These are phyloP conservation scores for Salix udensis DNA, from an alignment of 345 rosid species.

Conservation along the genomic window DNA sequence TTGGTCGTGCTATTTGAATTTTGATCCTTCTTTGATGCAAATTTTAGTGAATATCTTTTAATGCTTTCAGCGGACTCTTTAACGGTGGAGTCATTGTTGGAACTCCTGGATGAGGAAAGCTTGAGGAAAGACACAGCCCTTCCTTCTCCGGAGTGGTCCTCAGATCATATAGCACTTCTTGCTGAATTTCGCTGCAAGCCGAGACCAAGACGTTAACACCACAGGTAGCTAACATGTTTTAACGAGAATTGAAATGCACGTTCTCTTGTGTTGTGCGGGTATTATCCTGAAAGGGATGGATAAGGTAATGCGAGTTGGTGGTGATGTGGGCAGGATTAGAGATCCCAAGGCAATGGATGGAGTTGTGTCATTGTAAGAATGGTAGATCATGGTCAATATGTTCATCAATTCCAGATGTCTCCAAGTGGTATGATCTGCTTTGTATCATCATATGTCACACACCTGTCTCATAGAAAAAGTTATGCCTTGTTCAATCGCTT, in stretches of 20 bases:
- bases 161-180: slow-evolving; percentile 92
- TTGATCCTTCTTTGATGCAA: slow-evolving; percentile 3
- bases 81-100: slow-evolving; percentile 88
- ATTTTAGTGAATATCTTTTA: neutral
- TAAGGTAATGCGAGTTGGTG: neutral
- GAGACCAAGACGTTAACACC: slow-evolving; percentile 76
- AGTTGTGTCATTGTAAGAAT: slow-evolving; percentile 36
- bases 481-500: slow-evolving; percentile 25
- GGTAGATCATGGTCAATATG: slow-evolving; percentile 38
- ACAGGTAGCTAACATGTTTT: slow-evolving; percentile 16
- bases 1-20: slow-evolving; percentile 6
- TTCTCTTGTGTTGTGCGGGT: neutral
- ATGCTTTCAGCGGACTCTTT: slow-evolving; percentile 75
- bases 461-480: slow-evolving; percentile 47
- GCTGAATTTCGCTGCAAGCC: slow-evolving; percentile 96
- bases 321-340: slow-evolving; percentile 25
- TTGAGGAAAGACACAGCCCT: slow-evolving; percentile 98
- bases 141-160: slow-evolving; percentile 99
- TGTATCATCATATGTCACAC: slow-evolving; percentile 41
- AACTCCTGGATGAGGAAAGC: slow-evolving; percentile 95
- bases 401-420: slow-evolving; percentile 24
- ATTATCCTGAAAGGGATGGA: neutral
- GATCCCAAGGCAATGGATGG: slow-evolving; percentile 23
- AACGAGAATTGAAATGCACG: neutral
- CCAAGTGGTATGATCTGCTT: slow-evolving; percentile 42